These are phyloP conservation scores for Ziziphus jujuba DNA, from an alignment of 306 rosid genomes.

Conservation along the genomic window DNA sequence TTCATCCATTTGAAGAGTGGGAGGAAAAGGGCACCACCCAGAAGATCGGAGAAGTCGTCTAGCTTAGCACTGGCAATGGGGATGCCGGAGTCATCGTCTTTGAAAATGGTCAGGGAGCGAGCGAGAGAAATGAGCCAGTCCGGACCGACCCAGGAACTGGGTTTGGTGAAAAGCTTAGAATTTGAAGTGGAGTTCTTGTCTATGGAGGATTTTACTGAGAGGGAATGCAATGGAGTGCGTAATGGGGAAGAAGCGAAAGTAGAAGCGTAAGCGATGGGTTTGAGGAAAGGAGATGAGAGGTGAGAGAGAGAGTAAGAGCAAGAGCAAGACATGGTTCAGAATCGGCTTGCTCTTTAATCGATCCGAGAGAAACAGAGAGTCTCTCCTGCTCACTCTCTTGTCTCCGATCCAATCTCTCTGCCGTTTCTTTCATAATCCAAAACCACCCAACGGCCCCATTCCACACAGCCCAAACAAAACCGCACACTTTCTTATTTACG, in stretches of 20 bases:
- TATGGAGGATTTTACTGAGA: slow-evolving; percentile 51
- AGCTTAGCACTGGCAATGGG: slow-evolving; percentile 78
- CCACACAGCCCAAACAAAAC: too few relatives aligned
- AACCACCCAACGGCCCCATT: too few relatives aligned
- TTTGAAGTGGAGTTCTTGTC: slow-evolving; percentile 38
- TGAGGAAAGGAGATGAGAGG: slow-evolving; percentile 26
- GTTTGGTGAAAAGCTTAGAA: slow-evolving; percentile 23
- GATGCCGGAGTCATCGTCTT: slow-evolving; percentile 66
- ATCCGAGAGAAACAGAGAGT: too few relatives aligned
- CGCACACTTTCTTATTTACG: too few relatives aligned
- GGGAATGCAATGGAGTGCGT: slow-evolving; percentile 27
- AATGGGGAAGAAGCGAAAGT: slow-evolving; percentile 17
- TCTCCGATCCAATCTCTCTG: too few relatives aligned
- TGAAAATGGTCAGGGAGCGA: slow-evolving; percentile 44
- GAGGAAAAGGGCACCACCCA: slow-evolving; percentile 89
- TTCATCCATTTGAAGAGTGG: slow-evolving; percentile 92
- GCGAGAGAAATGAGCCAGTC: slow-evolving; percentile 88
- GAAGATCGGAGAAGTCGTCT: slow-evolving; percentile 88
- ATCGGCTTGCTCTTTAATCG: neutral
- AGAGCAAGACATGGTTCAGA: slow-evolving; percentile 42
- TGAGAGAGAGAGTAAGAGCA: slow-evolving; percentile 35
- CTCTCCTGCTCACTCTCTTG: too few relatives aligned
- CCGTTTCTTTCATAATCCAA: too few relatives aligned
- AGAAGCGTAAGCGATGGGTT: slow-evolving; percentile 27
- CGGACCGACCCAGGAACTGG: slow-evolving; percentile 88